Percentiles rank a stretch among this genome's conserved stretches.
Conservation (phyloP, 2,329 filamentous ascomycete genomes). For the Bretziella fagacearum region DNA sequence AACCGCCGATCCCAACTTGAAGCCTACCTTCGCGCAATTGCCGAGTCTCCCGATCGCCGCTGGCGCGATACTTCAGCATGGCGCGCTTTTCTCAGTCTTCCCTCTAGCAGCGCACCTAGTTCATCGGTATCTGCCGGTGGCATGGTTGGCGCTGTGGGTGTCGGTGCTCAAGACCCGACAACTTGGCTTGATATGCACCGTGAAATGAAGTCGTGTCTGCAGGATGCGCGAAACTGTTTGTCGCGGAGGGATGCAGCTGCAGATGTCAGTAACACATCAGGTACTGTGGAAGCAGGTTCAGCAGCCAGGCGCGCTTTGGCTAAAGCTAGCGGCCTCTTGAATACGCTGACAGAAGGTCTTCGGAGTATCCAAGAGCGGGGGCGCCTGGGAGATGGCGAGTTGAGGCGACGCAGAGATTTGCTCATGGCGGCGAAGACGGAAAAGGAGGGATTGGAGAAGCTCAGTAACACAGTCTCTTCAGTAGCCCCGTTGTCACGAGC, state of each 20-base stretch:
- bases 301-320: constrained; percentile 61
- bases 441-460: constrained; percentile 56
- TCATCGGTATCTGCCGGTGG: constrained; percentile 32
- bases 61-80: constrained; percentile 62
- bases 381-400: constrained; percentile 54
- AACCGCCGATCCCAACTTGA: constrained; percentile 52
- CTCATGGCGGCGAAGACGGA: constrained; percentile 54
- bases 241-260: constrained; percentile 44
- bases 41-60: constrained; percentile 53
- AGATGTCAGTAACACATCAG: constrained; percentile 25
- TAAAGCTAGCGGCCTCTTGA: constrained; percentile 47
- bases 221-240: constrained; percentile 48
- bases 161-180: constrained; percentile 38
- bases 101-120: constrained; percentile 32
- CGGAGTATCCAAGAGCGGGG: constrained; percentile 35
- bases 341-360: constrained; percentile 48
- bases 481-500: constrained; percentile 22
- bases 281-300: constrained; percentile 44
- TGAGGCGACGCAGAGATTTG: constrained; percentile 53
- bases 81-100: constrained; percentile 57
- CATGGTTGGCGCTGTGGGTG: constrained; percentile 25
- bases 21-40: constrained; percentile 53
- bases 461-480: constrained; percentile 39
- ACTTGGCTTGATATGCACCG: constrained; percentile 63
- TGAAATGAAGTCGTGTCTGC: constrained; percentile 54